Base-by-base conservation (phyloP, 1,284 basidiomycete genomes). In the Sanghuangporus weigelae region DNA sequence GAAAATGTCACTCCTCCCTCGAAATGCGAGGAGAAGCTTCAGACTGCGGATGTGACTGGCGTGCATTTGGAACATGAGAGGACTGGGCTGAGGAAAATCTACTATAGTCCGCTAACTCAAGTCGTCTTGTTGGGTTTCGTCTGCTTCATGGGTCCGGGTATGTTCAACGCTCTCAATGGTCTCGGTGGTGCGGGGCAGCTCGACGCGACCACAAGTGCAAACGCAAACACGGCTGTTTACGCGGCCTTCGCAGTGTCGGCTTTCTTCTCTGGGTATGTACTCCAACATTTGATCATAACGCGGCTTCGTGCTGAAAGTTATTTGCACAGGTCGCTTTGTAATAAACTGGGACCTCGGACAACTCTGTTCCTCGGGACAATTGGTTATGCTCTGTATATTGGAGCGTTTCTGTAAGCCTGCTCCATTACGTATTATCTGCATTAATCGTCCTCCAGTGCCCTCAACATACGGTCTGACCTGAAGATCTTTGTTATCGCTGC, bases 331-430 rank as follows among this genome's bases (percentile, higher is more conserved):
- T 60, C 64, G 23, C 42, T 66, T 7, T 59, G 59, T 55, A 66
- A 66, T 48, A 66, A 63, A 31, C 76, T 85, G 46, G 83, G 83
- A 11, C 76, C 79, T 21, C 71, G 76, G 16, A 64, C 78, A 12
- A 83, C 82, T 0, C 76, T 85, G 26, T 75, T 77, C 56, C 61
- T 84, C 56, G 83, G 83, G 14, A 79, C 79, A 1, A 68, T 76
- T 16, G 79, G 78, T 2, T 81, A 81, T 63, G 73, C 74, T 3
- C 76, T 84, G 65, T 84, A 84, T 69, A 78, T 84, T 66, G 81
- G 79, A 3, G 72, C 79, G 1, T 71, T 74, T 56, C 77, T 77
- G 75, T 77, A 65, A 44, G 75, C 70, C 38, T 35, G 31, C 44
- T 35, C 36, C 40, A 35, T 58, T 21, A 26, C 19, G 40, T 14